A percentile compares a stretch with the other conserved stretches of the same genome.
Conservation (phyloP, 352 stramenopile species). For the Phytophthora sansomeana region DNA sequence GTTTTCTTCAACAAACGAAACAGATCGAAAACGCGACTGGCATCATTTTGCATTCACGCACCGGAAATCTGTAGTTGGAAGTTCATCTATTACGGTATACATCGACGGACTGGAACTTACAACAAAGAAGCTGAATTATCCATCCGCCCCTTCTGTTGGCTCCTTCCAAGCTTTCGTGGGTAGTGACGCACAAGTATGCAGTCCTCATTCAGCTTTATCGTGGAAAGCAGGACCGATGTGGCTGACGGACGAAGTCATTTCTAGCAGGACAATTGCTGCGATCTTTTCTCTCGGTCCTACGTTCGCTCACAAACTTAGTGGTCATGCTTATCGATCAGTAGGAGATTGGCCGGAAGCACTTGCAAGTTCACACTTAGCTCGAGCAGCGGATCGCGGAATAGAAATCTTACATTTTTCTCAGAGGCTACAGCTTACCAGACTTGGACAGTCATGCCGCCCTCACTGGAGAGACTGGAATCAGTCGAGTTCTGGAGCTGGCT, state of each 20-base stretch:
- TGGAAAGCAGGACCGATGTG: slow-evolving; percentile 74
- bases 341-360: slow-evolving; percentile 78
- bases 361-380: slow-evolving; percentile 62
- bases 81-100: slow-evolving; percentile 74
- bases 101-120: slow-evolving; percentile 77
- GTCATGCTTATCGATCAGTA: slow-evolving; percentile 67
- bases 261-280: slow-evolving; percentile 47
- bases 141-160: slow-evolving; percentile 51
- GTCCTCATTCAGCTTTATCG: slow-evolving; percentile 63
- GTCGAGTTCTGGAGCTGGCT: slow-evolving; percentile 3
- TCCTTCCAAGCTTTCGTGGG: slow-evolving; percentile 74
- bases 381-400: slow-evolving; percentile 62
- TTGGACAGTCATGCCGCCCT: slow-evolving; percentile 52
- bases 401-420: slow-evolving; percentile 58
- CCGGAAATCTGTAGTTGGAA: slow-evolving; percentile 74
- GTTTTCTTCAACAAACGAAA: slow-evolving; percentile 13
- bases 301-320: slow-evolving; percentile 70
- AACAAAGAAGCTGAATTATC: slow-evolving; percentile 80
- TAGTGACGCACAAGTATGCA: slow-evolving; percentile 79
- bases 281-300: slow-evolving; percentile 78
- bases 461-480: slow-evolving; percentile 51
- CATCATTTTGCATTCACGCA: slow-evolving; percentile 81
- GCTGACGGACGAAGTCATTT: slow-evolving; percentile 70
- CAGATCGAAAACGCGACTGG: slow-evolving; percentile 58
- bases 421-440: slow-evolving; percentile 54